These are phyloP conservation scores for Cornus controversa DNA, from an alignment of 148 eudicot species.

Conservation along the genomic window DNA sequence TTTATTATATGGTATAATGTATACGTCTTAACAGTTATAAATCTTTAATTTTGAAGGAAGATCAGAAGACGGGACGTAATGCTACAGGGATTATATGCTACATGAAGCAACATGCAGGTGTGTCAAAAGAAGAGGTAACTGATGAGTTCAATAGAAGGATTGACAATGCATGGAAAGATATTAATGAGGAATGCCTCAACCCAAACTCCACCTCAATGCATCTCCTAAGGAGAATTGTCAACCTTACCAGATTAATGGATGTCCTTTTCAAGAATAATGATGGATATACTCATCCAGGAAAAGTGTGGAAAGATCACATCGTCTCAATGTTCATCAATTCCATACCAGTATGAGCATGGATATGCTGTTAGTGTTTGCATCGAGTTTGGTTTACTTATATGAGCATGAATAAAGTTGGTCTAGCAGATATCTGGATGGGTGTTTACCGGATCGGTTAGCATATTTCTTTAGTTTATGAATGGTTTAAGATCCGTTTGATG, in stretches of 20 bases:
- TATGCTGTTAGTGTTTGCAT: no score
- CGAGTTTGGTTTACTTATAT: no score
- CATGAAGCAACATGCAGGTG: conserved; percentile 16
- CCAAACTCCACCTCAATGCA: conserved; percentile 14
- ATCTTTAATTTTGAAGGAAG: conserved; percentile 4
- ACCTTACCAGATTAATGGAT: conserved; percentile 15
- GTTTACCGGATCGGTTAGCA: no score
- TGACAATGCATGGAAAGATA: conserved; percentile 21
- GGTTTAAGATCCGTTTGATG: no score
- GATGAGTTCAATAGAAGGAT: conserved; percentile 1
- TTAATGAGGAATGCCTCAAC: conserved; percentile 13
- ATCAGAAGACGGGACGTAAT: conserved; percentile 17
- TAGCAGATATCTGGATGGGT: no score
- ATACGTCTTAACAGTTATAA: background rate
- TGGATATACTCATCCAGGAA: conserved; percentile 1
- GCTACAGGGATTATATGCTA: conserved; percentile 20
- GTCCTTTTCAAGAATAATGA: conserved; percentile 18
- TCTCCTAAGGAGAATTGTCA: conserved; percentile 5
- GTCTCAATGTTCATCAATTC: no score
- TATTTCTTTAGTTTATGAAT: no score
- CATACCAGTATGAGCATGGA: background rate
- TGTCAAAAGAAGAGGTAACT: no score
- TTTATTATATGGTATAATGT: no score
- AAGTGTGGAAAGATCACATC: background rate
- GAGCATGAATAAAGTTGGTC: no score